Evolutionary conservation across 331 rosid species (phyloP).

Genomic region (Acacia concinna): DNA sequence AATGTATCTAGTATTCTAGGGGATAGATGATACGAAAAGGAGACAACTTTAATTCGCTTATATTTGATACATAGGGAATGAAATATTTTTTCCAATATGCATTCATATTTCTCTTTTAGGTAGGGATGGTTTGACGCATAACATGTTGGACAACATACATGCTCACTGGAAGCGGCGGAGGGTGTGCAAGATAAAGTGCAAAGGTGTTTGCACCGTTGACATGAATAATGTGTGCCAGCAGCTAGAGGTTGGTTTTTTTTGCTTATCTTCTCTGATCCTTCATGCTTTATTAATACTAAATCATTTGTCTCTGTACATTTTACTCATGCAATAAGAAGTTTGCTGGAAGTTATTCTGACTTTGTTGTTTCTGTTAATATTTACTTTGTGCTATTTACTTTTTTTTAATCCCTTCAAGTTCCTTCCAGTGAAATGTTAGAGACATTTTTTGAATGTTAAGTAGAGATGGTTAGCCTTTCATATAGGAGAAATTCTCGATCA

Average conservation of each 20-base stretch:
- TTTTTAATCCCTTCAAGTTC: not conserved
- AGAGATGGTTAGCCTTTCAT: not conserved
- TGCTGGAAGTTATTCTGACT: not conserved
- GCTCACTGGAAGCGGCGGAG: constrained; percentile 77
- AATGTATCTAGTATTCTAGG: not conserved
- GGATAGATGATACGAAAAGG: not conserved
- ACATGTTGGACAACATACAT: constrained; percentile 81
- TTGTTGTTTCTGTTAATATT: not conserved
- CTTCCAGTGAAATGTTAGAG: not conserved
- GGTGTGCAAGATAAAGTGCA: constrained; percentile 78
- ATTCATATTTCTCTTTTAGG: constrained; percentile 40
- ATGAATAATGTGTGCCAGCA: constrained; percentile 79
- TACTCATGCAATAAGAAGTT: not conserved
- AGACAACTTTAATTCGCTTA: not conserved
- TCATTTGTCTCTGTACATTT: not conserved
- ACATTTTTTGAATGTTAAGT: not conserved
- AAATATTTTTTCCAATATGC: not conserved
- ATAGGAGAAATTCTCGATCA: constrained; percentile 4
- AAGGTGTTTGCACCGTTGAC: constrained; percentile 78
- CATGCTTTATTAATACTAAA: not conserved
- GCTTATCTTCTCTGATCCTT: constrained; percentile 5
- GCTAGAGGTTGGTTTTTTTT: constrained; percentile 66
- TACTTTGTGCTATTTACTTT: not conserved
- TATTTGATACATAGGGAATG: not conserved
- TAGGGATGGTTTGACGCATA: constrained; percentile 77